Conservation (phyloP, 805 yeast species). For the Suhomyces kilbournensis region DNA sequence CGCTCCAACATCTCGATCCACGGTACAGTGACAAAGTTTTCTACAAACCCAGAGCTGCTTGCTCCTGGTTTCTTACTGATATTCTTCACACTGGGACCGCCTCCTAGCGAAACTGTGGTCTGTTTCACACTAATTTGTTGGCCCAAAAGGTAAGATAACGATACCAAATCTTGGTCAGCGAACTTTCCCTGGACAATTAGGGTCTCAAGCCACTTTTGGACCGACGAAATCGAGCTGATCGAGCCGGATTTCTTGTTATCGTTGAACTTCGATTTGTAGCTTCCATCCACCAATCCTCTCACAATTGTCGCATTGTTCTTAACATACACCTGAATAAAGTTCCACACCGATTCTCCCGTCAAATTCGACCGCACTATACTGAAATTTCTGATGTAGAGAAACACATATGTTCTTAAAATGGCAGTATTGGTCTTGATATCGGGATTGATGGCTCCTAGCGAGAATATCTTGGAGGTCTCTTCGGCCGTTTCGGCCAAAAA, state of each 20-base stretch:
- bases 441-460: conserved; percentile 70
- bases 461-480: conserved; percentile 58
- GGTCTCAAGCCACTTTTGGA: conserved; percentile 53
- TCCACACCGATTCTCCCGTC: conserved; percentile 64
- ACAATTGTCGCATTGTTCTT: conserved; percentile 42
- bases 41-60: conserved; percentile 43
- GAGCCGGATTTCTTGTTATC: conserved; percentile 50
- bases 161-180: conserved; percentile 41
- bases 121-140: conserved; percentile 22
- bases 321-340: conserved; percentile 55
- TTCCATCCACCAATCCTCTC: conserved; percentile 55
- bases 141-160: conserved; percentile 48
- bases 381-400: conserved; percentile 47
- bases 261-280: conserved; percentile 44
- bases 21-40: conserved; percentile 47
- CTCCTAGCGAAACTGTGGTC: conserved; percentile 12
- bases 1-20: conserved; percentile 64
- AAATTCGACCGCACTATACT: conserved; percentile 57
- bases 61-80: conserved; percentile 20
- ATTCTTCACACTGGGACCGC: conserved; percentile 14
- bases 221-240: conserved; percentile 38
- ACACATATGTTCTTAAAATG: conserved; percentile 46
- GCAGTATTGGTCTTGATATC: conserved; percentile 57
- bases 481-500: conserved; percentile 60
- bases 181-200: conserved; percentile 49